These are phyloP conservation scores for Citeromyces matritensis DNA, from an alignment of 805 yeast species.

Conservation along the genomic window DNA sequence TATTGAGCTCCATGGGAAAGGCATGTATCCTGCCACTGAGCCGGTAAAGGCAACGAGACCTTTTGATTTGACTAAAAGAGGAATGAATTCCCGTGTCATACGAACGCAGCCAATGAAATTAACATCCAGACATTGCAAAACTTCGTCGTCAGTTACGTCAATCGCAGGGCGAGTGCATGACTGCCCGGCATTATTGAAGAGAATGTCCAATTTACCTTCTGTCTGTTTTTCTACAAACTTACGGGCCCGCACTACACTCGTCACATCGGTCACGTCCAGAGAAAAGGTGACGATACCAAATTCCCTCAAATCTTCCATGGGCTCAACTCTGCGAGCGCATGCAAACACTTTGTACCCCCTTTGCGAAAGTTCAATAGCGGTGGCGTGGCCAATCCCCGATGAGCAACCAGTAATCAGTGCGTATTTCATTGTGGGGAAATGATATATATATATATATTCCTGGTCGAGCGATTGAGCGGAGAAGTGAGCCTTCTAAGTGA, in stretches of 20 bases:
- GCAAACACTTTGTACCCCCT: slow-evolving; percentile 47
- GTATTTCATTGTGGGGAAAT: too few species aligned
- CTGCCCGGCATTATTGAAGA: slow-evolving; percentile 58
- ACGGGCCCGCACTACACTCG: slow-evolving; percentile 28
- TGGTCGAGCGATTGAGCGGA: too few species aligned
- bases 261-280: slow-evolving; percentile 42
- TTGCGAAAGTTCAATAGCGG: slow-evolving; percentile 26
- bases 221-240: slow-evolving; percentile 22
- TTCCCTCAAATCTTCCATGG: slow-evolving; percentile 37
- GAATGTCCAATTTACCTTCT: slow-evolving; percentile 36
- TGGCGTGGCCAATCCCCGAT: slow-evolving; percentile 38
- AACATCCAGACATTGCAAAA: slow-evolving; percentile 39
- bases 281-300: slow-evolving; percentile 27
- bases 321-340: slow-evolving; percentile 53
- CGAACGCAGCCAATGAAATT: slow-evolving; percentile 62
- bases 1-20: slow-evolving; percentile 57
- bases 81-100: slow-evolving; percentile 39
- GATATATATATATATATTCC: too few species aligned
- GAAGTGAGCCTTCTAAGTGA: too few species aligned
- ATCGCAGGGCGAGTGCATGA: slow-evolving; percentile 58
- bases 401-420: slow-evolving; percentile 50
- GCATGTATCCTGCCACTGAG: slow-evolving; percentile 46
- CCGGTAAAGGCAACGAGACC: slow-evolving; percentile 69
- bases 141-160: slow-evolving; percentile 43
- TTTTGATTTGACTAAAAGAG: slow-evolving; percentile 42